phyloP scores from a whole-genome alignment of 2,329 filamentous ascomycete species.

The Fusarium dimerum region DNA sequence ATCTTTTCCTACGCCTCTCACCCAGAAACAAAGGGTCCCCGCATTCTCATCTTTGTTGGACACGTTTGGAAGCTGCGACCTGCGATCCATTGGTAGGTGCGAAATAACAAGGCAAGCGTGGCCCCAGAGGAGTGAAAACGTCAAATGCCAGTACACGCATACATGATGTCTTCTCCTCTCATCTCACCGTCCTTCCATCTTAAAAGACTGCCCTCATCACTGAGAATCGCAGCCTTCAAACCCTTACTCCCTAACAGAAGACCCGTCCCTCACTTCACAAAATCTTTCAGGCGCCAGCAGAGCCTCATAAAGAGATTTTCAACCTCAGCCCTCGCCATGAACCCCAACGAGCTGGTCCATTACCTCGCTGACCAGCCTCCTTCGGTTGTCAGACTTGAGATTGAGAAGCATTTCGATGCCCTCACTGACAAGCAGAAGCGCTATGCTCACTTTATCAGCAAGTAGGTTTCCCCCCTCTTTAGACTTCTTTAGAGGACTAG shows the following conservation, averaged over 20 bases:
- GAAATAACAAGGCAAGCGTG: not conserved
- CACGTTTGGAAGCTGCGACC: not conserved
- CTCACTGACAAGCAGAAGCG: slow-evolving; percentile 76
- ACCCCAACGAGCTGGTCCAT: slow-evolving; percentile 64
- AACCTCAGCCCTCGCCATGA: slow-evolving; percentile 48
- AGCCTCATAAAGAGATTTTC: slow-evolving; percentile 32
- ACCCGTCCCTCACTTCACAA: slow-evolving; percentile 24
- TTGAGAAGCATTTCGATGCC: slow-evolving; percentile 89
- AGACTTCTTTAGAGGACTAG: slow-evolving; percentile 1
- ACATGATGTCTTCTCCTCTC: slow-evolving; percentile 34
- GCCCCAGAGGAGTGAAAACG: slow-evolving; percentile 4
- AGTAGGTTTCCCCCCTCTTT: slow-evolving; percentile 46
- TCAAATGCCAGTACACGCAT: slow-evolving; percentile 10
- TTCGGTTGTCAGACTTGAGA: slow-evolving; percentile 81
- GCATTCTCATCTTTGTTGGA: not conserved
- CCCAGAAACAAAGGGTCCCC: not conserved
- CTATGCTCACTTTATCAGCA: slow-evolving; percentile 89
- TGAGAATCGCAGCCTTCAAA: slow-evolving; percentile 33
- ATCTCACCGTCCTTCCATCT: slow-evolving; percentile 37
- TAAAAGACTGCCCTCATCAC: slow-evolving; percentile 35
- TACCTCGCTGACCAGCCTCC: slow-evolving; percentile 92
- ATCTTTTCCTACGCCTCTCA: slow-evolving; percentile 4
- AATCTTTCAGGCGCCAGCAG: slow-evolving; percentile 18
- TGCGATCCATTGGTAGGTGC: not conserved
- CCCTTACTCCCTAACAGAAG: slow-evolving; percentile 21